phyloP scores from a whole-genome alignment of 1,139 yeast genomes.

The Diutina pseudorugosa region DNA sequence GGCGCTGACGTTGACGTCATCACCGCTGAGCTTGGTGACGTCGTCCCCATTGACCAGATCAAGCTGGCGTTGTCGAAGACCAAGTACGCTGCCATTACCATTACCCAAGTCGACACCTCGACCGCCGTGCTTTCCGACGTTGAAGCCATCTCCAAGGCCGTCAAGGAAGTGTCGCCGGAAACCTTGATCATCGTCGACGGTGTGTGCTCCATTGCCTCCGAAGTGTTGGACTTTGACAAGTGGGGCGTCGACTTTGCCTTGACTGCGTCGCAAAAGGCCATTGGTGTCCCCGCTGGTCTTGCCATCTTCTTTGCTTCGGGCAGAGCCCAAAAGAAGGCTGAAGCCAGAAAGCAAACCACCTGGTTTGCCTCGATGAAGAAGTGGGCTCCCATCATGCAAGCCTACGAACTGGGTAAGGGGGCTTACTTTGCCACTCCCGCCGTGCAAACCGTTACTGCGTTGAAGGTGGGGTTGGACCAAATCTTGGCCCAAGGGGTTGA shows the following conservation, averaged over 20 bases:
- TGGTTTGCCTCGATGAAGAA: conserved; percentile 68
- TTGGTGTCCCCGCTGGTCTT: conserved; percentile 91
- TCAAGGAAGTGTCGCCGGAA: conserved; percentile 59
- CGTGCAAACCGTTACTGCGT: conserved; percentile 73
- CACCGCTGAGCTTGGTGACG: conserved; percentile 64
- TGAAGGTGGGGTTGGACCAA: conserved; percentile 66
- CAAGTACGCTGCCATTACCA: conserved; percentile 59
- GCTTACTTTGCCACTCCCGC: conserved; percentile 95
- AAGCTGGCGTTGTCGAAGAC: conserved; percentile 39
- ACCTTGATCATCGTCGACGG: conserved; percentile 84
- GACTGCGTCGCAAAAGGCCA: conserved; percentile 91
- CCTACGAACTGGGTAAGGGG: conserved; percentile 72
- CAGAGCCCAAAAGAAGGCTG: conserved; percentile 58
- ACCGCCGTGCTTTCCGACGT: conserved; percentile 82
- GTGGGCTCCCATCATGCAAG: conserved; percentile 86
- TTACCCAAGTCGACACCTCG: conserved; percentile 94
- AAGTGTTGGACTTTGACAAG: conserved; percentile 68
- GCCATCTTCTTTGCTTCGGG: conserved; percentile 65
- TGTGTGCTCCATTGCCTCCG: conserved; percentile 89
- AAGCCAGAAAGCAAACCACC: conserved; percentile 44
- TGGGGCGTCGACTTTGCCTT: conserved; percentile 88
- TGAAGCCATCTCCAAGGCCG: conserved; percentile 45
- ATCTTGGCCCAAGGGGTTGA: conserved; percentile 51
- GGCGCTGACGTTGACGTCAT: conserved; percentile 58
- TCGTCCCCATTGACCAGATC: conserved; percentile 46